Percentiles rank a stretch among this genome's conserved stretches.
Conservation (phyloP, 2,329 filamentous ascomycete genomes). For the Apiospora koreana region DNA sequence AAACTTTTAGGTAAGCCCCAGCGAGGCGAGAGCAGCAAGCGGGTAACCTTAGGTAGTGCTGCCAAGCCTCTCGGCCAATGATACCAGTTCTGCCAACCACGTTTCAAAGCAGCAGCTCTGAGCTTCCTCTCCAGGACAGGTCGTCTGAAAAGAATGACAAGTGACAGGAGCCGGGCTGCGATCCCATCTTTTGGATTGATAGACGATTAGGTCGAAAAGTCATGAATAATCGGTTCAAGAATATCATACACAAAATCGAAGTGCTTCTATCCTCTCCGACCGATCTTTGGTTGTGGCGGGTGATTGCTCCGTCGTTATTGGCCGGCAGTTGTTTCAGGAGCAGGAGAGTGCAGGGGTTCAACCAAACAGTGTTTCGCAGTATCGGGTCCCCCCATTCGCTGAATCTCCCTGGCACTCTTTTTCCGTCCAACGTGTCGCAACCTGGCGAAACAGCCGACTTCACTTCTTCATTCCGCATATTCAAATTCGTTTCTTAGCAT, state of each 20-base stretch:
- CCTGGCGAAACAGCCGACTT: neutral
- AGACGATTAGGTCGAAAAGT: no score
- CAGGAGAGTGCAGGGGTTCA: neutral
- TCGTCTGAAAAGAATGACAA: neutral
- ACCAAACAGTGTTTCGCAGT: neutral
- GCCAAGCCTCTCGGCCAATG: neutral
- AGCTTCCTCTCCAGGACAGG: neutral
- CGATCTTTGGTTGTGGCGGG: neutral
- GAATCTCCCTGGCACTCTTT: neutral
- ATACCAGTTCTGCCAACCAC: neutral
- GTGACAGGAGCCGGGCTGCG: neutral
- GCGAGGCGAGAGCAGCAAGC: neutral
- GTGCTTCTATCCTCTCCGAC: neutral
- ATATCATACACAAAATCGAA: no score
- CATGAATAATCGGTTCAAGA: no score
- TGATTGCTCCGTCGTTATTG: neutral
- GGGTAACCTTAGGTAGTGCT: neutral
- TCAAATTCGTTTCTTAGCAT: neutral
- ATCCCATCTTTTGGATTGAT: neutral
- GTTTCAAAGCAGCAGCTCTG: neutral
- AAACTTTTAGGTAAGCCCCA: neutral
- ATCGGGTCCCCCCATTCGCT: neutral
- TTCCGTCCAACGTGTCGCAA: neutral
- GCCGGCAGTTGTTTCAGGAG: conserved; percentile 2
- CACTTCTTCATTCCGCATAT: neutral